Base-by-base conservation (phyloP, 805 yeast species). In the Metschnikowia anglica region DNA sequence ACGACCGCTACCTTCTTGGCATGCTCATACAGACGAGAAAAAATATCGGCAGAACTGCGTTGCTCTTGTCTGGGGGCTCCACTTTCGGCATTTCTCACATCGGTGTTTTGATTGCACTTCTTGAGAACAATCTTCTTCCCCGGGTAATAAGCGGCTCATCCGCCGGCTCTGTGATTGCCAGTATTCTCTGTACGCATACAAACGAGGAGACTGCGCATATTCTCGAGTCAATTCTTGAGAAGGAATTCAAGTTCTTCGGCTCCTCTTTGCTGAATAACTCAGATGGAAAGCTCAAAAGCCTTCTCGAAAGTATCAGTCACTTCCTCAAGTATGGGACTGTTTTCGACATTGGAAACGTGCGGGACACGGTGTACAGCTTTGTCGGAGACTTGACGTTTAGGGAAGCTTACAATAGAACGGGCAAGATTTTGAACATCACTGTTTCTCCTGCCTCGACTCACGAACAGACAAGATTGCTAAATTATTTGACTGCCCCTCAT, bases 61-160 rank as follows among this genome's bases (percentile, higher is more conserved):
- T 93, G 20, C 88, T 95, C n/a, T 73, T 93, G 41, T 84, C 95
- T 36, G 99, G 99, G 1, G 99, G 99, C 2, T 89, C 96, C 2
- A 86, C 96, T 4, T 86, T 91, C 67, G 99, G 98, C 0, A 66
- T 91, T 38, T 81, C 90, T 48, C 98, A 91, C 52, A 85, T 89
- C 44, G 99, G 99, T 1, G 97, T 93, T 0, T 66, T 91, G 34
- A 80, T 88, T 4, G 85, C 93, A 2, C 71, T 93, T 23, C 65
- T 84, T 30, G 93, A 88, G 52, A 74, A 77, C 39, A 81, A 84
- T 41, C 68, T 89, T 17, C 67, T 91, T 18, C 99, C 99, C 0
- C 76, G 85, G 37, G 86, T 93, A 27, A 80, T 93, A 12, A 85
- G 96, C 36, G 99, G 99, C 1, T 85, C 96, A 11, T 88, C 96